These are phyloP conservation scores for Fusarium kyushuense DNA, from an alignment of 2,329 filamentous ascomycete genomes.

Conservation along the genomic window DNA sequence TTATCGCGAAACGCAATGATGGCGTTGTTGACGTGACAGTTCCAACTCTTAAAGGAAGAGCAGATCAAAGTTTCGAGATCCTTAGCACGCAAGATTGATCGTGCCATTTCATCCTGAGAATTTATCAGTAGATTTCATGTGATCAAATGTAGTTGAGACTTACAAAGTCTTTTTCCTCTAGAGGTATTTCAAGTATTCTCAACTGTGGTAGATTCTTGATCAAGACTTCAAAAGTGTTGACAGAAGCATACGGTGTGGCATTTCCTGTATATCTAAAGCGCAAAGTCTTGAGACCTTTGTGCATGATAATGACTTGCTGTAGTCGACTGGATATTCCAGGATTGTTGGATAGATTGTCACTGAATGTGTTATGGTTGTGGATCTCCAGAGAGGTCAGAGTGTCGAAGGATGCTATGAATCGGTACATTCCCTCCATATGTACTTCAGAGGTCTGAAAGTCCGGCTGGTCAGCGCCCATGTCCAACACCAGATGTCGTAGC, in stretches of 20 bases:
- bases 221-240: accelerated
- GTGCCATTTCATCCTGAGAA: not conserved
- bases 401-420: slow-evolving; percentile 15
- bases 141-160: accelerated
- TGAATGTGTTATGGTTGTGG: not conserved
- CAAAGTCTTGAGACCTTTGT: not conserved
- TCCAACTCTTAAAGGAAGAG: accelerated
- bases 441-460: not conserved
- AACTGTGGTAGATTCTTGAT: not conserved
- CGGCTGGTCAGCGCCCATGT: not conserved
- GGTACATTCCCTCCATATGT: not conserved
- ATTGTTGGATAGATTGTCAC: accelerated
- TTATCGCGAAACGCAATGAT: accelerated
- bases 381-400: not conserved
- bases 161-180: not conserved
- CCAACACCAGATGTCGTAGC: not conserved
- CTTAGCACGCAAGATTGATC: not conserved
- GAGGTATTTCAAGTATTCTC: not conserved
- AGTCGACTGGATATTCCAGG: not conserved
- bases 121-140: not conserved
- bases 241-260: not conserved
- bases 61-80: not conserved
- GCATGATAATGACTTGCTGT: not conserved
- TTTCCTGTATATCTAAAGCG: not conserved
- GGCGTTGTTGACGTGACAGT: accelerated